phyloP scores from a whole-genome alignment of 768 basidiomycete genomes.

The Xerocomellus chrysenteron region DNA sequence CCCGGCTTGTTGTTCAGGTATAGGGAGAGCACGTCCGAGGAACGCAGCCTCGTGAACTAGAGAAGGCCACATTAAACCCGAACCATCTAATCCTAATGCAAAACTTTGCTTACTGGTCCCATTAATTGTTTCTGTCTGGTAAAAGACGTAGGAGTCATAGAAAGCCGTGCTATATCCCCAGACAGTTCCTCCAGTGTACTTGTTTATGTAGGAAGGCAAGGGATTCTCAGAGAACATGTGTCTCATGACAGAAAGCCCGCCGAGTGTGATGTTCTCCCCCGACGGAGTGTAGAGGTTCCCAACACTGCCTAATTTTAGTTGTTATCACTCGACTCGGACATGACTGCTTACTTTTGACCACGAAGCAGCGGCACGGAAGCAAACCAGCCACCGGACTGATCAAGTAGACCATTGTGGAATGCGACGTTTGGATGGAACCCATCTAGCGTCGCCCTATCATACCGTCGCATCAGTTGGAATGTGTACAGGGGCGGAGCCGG shows the following conservation, averaged over 20 bases:
- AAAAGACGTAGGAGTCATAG: conserved; percentile 15
- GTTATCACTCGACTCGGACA: not conserved
- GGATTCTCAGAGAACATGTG: conserved; percentile 13
- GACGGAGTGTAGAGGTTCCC: conserved; percentile 8
- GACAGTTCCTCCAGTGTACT: conserved; percentile 1
- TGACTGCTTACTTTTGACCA: conserved; percentile 10
- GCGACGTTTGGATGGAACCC: conserved; percentile 16
- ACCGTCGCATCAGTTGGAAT: not conserved
- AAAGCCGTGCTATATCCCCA: conserved; percentile 15
- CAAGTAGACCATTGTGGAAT: conserved; percentile 12
- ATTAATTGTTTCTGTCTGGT: conserved; percentile 5
- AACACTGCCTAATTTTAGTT: not conserved
- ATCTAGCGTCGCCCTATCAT: conserved; percentile 7
- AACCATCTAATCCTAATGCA: too few relatives aligned
- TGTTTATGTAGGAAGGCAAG: conserved; percentile 1
- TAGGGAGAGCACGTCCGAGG: conserved; percentile 13
- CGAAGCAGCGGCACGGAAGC: conserved; percentile 14
- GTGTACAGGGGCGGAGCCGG: not conserved
- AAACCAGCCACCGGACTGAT: conserved; percentile 4
- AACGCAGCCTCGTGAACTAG: conserved; percentile 15
- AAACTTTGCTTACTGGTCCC: conserved; percentile 7
- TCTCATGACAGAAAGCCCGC: conserved; percentile 6
- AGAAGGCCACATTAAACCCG: not conserved
- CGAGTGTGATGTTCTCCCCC: not conserved
- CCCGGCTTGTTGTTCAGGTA: not conserved